Conservation (phyloP, 2,329 filamentous ascomycete species). For the Fusarium ambrosium region DNA sequence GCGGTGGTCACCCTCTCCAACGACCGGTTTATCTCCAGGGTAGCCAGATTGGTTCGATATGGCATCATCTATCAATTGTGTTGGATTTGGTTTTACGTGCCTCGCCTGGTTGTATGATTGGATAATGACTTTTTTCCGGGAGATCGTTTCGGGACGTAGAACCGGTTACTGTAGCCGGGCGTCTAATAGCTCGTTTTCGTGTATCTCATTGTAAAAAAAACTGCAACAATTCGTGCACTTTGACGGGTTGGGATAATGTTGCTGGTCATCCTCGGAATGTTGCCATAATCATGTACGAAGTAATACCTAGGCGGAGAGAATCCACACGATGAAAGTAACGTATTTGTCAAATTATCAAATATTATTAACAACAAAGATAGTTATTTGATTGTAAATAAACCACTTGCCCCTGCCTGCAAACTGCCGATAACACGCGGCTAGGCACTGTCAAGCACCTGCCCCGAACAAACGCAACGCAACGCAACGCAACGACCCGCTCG, state of each 20-base stretch:
- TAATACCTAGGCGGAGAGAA: background rate
- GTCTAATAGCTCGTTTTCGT: background rate
- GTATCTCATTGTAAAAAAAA: too few relatives aligned
- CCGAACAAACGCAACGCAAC: background rate
- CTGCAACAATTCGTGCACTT: too few relatives aligned
- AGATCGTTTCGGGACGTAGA: background rate
- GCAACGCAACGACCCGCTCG: constrained; percentile 3
- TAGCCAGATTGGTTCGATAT: constrained; percentile 2
- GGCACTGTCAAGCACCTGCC: constrained; percentile 2
- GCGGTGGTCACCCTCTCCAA: background rate
- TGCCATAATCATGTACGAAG: background rate
- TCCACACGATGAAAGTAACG: background rate
- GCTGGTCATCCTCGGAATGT: background rate
- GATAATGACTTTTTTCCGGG: background rate
- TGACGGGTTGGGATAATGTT: background rate
- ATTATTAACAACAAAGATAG: background rate
- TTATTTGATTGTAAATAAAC: background rate
- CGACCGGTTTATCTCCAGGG: constrained; percentile 21
- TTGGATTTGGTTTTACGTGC: background rate
- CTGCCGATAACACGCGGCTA: background rate
- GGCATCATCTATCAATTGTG: background rate
- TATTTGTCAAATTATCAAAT: background rate
- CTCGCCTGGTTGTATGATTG: background rate
- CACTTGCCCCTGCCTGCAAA: background rate
- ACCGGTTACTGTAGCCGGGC: background rate